Base-by-base conservation (phyloP, 495 filamentous ascomycete species). In the Mycothermus thermophilus region DNA sequence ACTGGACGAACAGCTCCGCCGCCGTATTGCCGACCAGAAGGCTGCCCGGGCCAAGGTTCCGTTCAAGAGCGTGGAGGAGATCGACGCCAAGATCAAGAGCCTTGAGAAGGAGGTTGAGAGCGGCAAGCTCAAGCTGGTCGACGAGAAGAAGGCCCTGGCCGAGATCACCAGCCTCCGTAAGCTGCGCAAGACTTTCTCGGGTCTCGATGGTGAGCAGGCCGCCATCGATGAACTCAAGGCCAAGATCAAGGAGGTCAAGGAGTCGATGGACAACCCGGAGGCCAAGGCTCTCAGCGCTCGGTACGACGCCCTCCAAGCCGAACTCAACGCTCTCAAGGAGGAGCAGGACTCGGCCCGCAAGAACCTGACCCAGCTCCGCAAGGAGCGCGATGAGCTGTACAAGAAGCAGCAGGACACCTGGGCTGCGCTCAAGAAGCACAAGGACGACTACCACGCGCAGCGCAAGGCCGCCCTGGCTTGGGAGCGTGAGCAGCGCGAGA, bases 91-190 rank as follows among this genome's bases (percentile, higher is more conserved):
- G 54, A 87, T 99, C 44, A 64, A 73, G 20, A 66, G 64, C 11
- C 74, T 94, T 30, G 83, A 94, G 36, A 76, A 75, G 58, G 70
- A 83, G 37, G 85, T 95, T 38, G 80, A 90, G 55, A 69, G 74
- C 31, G 84, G 87, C 29, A 80, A 69, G 43, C 80, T 96, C 77
- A 90, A 83, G 49, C 57, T 99, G 36, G 92, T 95, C 3, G 90
- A 96, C 41, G 92, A 96, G 73, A 88, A 83, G 70, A 95, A 93
- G 69, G 81, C 85, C 4, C 66, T 96, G 1, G 57, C 69, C 13
- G 84, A 94, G 43, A 75, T 92, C 36, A 79, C 78, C 30, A 80
- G 59, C 55, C 63, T 95, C 42, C 75, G 80, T 52, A 93, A 86
- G 67, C 76, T 80, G 55, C 78, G 80, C 58, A 96, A 94, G 75